Conservation (phyloP, 495 filamentous ascomycete genomes). For the Trichocladium antarcticum region DNA sequence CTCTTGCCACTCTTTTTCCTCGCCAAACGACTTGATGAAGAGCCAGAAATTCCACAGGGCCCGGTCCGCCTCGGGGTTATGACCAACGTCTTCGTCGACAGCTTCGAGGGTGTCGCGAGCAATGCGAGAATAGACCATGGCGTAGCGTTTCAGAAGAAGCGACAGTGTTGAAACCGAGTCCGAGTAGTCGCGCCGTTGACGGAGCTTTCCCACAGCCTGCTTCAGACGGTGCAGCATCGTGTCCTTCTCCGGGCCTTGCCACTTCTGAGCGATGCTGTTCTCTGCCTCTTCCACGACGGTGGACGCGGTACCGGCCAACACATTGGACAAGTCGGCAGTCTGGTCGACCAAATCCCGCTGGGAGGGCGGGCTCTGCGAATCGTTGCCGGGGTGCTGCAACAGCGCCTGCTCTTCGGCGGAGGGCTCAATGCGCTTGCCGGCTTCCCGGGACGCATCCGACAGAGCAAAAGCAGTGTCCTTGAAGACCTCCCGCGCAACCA, state of each 20-base stretch:
- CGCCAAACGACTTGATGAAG: conserved; percentile 68
- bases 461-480: conserved; percentile 71
- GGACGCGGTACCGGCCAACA: conserved; percentile 50
- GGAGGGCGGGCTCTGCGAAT: conserved; percentile 42
- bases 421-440: conserved; percentile 59
- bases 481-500: conserved; percentile 75
- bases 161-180: conserved; percentile 73
- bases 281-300: conserved; percentile 56
- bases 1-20: conserved; percentile 59
- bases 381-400: conserved; percentile 46
- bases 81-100: conserved; percentile 55
- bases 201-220: conserved; percentile 59
- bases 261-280: conserved; percentile 55
- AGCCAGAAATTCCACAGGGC: conserved; percentile 69
- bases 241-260: conserved; percentile 57
- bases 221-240: conserved; percentile 66
- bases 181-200: conserved; percentile 66
- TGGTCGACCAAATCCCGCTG: conserved; percentile 52
- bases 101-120: conserved; percentile 50
- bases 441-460: conserved; percentile 59
- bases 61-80: conserved; percentile 62
- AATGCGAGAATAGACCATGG: conserved; percentile 60
- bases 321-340: conserved; percentile 49
- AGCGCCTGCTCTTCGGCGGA: conserved; percentile 48
- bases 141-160: conserved; percentile 67